Base-by-base conservation (phyloP, 192 early-diverging fungal genomes). In the Coemansia sp. region DNA sequence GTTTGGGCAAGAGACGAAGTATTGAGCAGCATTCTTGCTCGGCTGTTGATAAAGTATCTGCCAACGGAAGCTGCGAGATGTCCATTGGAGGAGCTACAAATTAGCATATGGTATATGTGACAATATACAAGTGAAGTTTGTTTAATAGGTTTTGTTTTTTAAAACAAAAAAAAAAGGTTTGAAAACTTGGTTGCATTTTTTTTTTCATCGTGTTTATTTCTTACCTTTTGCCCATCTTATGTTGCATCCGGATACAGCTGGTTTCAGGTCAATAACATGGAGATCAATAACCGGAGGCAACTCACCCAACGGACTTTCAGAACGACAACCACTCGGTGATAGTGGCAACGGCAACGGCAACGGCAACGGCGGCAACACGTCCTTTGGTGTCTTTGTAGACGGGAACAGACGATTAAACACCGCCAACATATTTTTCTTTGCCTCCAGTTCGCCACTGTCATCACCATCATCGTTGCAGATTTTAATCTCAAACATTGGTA, bases 51-150 rank as follows among this genome's bases (percentile, higher is more conserved):
- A 81, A 57, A 20, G 54, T 43, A 38, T 81, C 74, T 11, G 57
- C 70, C 74, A 73, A 51, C 28, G 79, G 71, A 22, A 70, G 73
- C 41, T 54, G 61, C 4, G 71, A 64, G n/a, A 81, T 70, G 51
- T 81, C 74, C 74, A 81, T 76, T 7, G 79, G 79, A 8, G 79
- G 70, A 18, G 79, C 79, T 81, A 80, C 69, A 68, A 28, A 28
- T 28, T 28, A 1, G 22, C 22, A 28, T 28, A 28, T 28, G 22
- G 22, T 28, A 28, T 28, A 28, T 28, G 22, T 28, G 22, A 28
- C 22, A 28, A 28, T 28, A 28, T 28, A 28, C 22, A 28, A 28
- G 22, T 28, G 1, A 28, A 28, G 22, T 28, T 28, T 28, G 22
- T 28, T 28, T 28, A 28, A 28, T 28, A 28, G 0, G 22, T 28